Evolutionary conservation across 208 protist species (phyloP), one percentile per base, ranked within the genome.

Genomic region (Wallacemonas collosoma): DNA sequence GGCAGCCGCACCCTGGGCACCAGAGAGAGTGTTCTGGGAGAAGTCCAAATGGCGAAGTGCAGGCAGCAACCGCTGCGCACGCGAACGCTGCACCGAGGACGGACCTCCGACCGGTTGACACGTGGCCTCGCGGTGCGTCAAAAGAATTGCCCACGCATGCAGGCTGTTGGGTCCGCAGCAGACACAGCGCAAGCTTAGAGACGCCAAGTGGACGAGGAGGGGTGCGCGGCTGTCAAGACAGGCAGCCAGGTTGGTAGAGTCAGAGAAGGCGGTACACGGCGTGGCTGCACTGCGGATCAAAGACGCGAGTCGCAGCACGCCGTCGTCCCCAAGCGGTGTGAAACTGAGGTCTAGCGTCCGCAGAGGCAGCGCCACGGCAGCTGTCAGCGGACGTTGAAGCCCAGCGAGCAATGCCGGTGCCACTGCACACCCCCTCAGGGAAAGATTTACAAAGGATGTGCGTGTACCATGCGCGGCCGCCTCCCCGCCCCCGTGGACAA

Each of bases 151-250:
- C 26, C 26, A 26, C 26, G 26, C 26, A 26, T 26, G 26, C 26
- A 26, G 26, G 26, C 26, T 26, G 0, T 51, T 65, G 64, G 71
- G 69, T 38, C 61, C 54, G 26, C 78, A 83, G 51, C 74, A 69
- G 35, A 79, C 67, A 5, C 53, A 53, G 26, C 73, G 78, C 9
- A 79, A 12, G 14, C n/a, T 12, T 1, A 79, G 40, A 35, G 66
- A 54, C 50, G 65, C 71, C 38, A 26, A 26, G 26, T 26, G 26
- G 26, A 26, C 26, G 26, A 26, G 26, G 26, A 26, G 26, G 26
- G 26, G 26, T 26, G 26, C 26, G 26, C 0, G 26, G 26, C 26
- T 26, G 26, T 26, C 26, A 26, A 26, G 0, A 26, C 26, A 26
- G 26, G 26, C 26, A 26, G 26, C 26, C 26, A 26, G 26, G 26